These are phyloP conservation scores for Flaveria bidentis DNA, from an alignment of 129 eudicot species.

Conservation along the genomic window DNA sequence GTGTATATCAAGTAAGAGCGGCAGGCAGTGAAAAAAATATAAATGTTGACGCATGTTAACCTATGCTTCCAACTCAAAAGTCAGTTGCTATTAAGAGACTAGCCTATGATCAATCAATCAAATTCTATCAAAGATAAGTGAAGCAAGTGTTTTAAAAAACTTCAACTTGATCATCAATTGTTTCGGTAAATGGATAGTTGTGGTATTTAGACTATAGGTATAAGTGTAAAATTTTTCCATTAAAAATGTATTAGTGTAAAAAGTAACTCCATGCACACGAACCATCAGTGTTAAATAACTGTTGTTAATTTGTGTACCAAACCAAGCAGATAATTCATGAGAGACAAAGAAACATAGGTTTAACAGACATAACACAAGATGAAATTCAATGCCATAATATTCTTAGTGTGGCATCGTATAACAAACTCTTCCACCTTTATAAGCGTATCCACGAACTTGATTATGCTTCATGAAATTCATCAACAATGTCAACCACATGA, in stretches of 20 bases:
- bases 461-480: neutral
- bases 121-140: neutral
- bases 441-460: neutral
- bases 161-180: neutral
- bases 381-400: neutral
- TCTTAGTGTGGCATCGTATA: neutral
- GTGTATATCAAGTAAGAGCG: neutral
- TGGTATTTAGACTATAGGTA: neutral
- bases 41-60: neutral
- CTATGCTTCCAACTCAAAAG: neutral
- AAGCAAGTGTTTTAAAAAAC: neutral
- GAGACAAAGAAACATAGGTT: neutral
- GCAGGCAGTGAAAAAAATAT: neutral
- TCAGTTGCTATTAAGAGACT: neutral
- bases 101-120: neutral
- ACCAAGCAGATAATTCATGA: neutral
- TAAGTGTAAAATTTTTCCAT: too few relatives aligned
- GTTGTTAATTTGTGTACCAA: neutral
- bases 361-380: neutral
- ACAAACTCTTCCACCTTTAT: neutral
- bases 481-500: neutral
- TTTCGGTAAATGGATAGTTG: neutral
- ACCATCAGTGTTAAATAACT: neutral
- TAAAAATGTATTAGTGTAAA: neutral
- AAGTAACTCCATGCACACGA: neutral